phyloP scores from a whole-genome alignment of 2,329 filamentous ascomycete species.

The Pseudogymnoascus pannorum region DNA sequence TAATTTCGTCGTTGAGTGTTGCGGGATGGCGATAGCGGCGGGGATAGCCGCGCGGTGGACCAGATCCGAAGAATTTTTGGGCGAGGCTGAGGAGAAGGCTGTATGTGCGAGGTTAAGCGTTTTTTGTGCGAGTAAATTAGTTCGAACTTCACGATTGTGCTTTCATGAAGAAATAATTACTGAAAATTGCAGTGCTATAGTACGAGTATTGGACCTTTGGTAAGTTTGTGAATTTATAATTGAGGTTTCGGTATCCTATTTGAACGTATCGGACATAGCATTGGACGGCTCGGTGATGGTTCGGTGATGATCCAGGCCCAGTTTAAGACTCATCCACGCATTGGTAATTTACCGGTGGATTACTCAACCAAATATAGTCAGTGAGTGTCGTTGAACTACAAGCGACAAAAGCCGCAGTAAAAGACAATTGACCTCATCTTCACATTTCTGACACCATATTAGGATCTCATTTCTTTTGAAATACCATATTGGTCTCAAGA shows the following conservation, averaged over 20 bases:
- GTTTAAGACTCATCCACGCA: not conserved
- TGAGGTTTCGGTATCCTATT: not conserved
- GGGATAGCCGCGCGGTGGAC: not conserved
- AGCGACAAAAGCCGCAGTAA: not conserved
- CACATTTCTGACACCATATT: not conserved
- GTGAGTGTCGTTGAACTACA: not conserved
- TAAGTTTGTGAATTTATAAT: not conserved
- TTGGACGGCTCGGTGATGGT: too few species aligned
- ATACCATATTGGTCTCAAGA: not conserved
- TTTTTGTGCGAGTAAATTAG: too few species aligned
- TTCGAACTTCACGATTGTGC: too few species aligned
- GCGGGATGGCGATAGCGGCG: not conserved
- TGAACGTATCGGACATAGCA: not conserved
- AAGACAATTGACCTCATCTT: not conserved
- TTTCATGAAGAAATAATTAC: not conserved
- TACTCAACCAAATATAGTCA: too few species aligned
- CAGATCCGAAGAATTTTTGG: not conserved
- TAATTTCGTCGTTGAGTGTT: not conserved
- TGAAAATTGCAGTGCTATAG: not conserved
- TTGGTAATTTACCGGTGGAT: not conserved
- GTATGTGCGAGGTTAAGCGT: not conserved
- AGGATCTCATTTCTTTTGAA: not conserved
- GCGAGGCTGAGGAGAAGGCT: not conserved
- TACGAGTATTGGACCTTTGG: not conserved
- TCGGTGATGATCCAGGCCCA: not conserved